Evolutionary conservation across 192 early-diverging fungal genomes (phyloP), one percentile per base, ranked within the genome.

Genomic region (Coemansia sp.): DNA sequence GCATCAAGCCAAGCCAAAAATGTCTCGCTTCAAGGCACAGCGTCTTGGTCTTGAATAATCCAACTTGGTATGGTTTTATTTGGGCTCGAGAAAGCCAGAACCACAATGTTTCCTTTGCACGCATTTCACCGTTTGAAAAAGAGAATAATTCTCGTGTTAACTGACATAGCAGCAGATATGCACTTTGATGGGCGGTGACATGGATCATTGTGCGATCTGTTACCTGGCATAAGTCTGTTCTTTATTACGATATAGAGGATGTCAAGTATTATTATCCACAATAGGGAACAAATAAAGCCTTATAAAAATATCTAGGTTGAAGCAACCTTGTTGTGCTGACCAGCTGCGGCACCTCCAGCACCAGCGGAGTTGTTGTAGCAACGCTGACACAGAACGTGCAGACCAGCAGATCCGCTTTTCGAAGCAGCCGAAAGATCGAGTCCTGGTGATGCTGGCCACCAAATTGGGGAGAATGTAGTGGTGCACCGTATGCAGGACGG

Each of bases 1-100:
- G 51, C 39, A 57, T 3, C 46, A 46, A 15, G 11, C 65, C 8
- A 75, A 71, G 32, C 74, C 74, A 13, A 83, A 76, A 19, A 83
- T 83, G 73, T 83, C 80, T 5, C 76, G 75, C n/a, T 83, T 83
- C 72, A 83, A 83, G 58, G 72, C 72, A 7, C 64, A 69, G 60
- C 72, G 80, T n/a, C 57, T 82, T 19, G 80, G 75, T 9, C 22
- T 54, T 21, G 21, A 26, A 26, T 22, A 26, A 54, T 26, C 26
- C 26, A 26, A 26, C 26, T 26, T 26, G 26, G 26, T 3, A 26
- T 54, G 26, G n/a, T 49, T 11, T 49, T 18, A 6, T 16, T 18
- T 18, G 13, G 13, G 13, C 42, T 45, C 42, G 1, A 45, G 42
- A 45, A 45, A 45, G 13, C 8, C 42, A 8, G 10, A 8, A 4